phyloP scores from a whole-genome alignment of 768 basidiomycete species.

The Lactifluus pinguis region DNA sequence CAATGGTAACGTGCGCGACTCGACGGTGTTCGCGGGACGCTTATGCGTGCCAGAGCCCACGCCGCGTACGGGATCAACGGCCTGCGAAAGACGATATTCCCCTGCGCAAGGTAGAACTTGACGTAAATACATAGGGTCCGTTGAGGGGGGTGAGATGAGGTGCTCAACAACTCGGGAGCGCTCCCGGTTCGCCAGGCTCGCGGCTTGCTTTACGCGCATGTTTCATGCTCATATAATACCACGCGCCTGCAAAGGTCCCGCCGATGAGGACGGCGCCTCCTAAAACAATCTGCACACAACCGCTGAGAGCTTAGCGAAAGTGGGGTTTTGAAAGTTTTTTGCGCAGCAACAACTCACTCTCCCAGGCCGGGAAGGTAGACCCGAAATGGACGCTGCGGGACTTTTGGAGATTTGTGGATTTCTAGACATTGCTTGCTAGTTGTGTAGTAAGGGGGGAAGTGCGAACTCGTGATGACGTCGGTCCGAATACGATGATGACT shows the following conservation, averaged over 20 bases:
- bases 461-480: neutral
- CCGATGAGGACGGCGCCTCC: conserved; percentile 8
- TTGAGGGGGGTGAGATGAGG: too few relatives aligned
- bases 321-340: too few relatives aligned
- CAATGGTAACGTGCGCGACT: neutral
- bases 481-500: too few relatives aligned
- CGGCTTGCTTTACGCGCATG: conserved; percentile 13
- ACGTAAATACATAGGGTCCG: too few relatives aligned
- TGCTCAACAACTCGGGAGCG: conserved; percentile 11
- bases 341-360: neutral
- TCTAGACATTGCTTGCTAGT: neutral
- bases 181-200: conserved; percentile 6
- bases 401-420: neutral
- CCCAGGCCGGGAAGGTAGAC: neutral
- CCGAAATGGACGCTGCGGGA: neutral
- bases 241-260: conserved; percentile 1
- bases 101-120: neutral
- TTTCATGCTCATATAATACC: conserved; percentile 9
- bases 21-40: neutral
- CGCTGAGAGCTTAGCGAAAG: neutral
- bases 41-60: neutral
- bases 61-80: neutral
- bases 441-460: too few relatives aligned
- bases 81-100: conserved; percentile 9
- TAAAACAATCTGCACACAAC: conserved; percentile 1